These are phyloP conservation scores for Diphasiastrum complanatum DNA, from an alignment of 83 land plant genomes.

Conservation along the genomic window DNA sequence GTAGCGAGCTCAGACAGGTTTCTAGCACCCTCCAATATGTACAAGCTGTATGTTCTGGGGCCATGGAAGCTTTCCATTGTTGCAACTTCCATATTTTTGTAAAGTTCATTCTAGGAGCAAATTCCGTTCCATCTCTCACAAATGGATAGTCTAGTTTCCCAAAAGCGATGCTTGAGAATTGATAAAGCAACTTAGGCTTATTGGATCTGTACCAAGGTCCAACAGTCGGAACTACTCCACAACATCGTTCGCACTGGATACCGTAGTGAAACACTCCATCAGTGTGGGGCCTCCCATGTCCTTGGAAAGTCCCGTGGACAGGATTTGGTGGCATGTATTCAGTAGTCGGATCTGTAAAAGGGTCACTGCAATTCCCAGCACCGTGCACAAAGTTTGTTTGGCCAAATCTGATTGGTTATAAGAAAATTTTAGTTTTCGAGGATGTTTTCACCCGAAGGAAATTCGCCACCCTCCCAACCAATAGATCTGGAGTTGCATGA, in stretches of 20 bases:
- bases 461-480: no score
- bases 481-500: no score
- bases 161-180: slow-evolving; percentile 33
- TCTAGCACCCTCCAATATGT: slow-evolving; percentile 65
- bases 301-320: neutral
- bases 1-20: no score
- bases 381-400: no score
- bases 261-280: slow-evolving; percentile 51
- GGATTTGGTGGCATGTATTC: no score
- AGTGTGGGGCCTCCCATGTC: neutral
- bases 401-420: no score
- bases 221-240: slow-evolving; percentile 64
- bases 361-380: slow-evolving; percentile 14
- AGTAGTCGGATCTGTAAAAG: neutral
- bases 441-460: no score
- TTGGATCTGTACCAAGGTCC: slow-evolving; percentile 78
- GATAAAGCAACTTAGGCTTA: slow-evolving; percentile 57
- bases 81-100: slow-evolving; percentile 69
- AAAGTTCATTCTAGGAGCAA: slow-evolving; percentile 52
- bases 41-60: slow-evolving; percentile 43
- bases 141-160: slow-evolving; percentile 52
- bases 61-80: slow-evolving; percentile 51
- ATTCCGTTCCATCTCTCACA: slow-evolving; percentile 48
- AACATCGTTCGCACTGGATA: slow-evolving; percentile 75
- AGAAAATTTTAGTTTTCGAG: no score